Conservation (phyloP, 331 rosid species). For the Acacia concinna region DNA sequence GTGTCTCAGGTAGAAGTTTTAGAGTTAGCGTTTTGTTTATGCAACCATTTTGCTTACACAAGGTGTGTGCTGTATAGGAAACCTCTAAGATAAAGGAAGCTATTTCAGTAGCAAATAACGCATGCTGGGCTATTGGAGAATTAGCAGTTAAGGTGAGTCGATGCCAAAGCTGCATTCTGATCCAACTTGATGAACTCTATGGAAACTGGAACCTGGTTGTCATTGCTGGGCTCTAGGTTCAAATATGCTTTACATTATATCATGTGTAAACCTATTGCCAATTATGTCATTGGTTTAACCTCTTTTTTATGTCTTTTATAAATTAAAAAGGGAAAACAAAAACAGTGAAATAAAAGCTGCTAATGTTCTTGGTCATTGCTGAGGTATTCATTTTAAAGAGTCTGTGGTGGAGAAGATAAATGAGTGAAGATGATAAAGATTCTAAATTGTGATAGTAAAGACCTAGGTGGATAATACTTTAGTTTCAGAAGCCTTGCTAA, state of each 20-base stretch:
- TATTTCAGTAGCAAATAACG: conserved; percentile 96
- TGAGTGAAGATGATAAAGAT: not conserved
- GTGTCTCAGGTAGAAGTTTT: conserved; percentile 27
- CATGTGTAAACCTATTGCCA: not conserved
- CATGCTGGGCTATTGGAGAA: conserved; percentile 99
- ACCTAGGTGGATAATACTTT: not conserved
- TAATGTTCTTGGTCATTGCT: not conserved
- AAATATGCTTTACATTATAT: not conserved
- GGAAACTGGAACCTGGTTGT: conserved; percentile 20
- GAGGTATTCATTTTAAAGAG: not conserved
- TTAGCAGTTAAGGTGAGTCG: conserved; percentile 84
- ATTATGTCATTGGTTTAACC: not conserved
- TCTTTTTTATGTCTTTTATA: not conserved
- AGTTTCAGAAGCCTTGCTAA: conserved; percentile 11
- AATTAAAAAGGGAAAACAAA: not conserved
- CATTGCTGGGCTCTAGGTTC: conserved; percentile 24
- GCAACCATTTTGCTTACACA: conserved; percentile 28
- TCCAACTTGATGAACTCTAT: conserved; percentile 15
- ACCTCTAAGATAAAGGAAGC: conserved; percentile 76
- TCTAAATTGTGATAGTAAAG: conserved; percentile 4
- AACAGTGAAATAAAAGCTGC: not conserved
- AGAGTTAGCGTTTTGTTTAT: conserved; percentile 12
- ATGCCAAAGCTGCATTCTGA: conserved; percentile 24
- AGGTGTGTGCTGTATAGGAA: conserved; percentile 51
- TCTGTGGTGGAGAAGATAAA: not conserved